These are phyloP conservation scores for Conringia planisiliqua DNA, from an alignment of 345 rosid species.

Conservation along the genomic window DNA sequence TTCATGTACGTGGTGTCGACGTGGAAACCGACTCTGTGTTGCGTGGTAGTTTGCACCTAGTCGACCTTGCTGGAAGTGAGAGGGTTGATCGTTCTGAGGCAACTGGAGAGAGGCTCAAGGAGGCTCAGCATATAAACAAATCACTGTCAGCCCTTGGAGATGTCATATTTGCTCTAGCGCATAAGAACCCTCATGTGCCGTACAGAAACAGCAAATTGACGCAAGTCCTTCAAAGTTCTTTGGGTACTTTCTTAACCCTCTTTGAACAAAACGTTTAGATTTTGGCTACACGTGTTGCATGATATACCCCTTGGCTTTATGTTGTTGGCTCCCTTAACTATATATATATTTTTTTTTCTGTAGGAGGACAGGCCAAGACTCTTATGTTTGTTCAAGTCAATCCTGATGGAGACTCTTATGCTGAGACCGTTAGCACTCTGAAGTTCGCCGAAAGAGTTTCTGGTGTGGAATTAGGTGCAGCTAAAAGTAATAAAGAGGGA, in stretches of 20 bases:
- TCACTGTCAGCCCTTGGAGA: constrained; percentile 96
- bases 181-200: constrained; percentile 83
- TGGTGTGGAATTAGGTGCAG: constrained; percentile 96
- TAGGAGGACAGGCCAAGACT: constrained; percentile 98
- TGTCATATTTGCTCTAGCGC: constrained; percentile 87
- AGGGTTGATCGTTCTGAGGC: constrained; percentile 97
- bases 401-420: constrained; percentile 86
- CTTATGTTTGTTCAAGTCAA: constrained; percentile 97
- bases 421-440: constrained; percentile 88
- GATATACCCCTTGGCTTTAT: neutral
- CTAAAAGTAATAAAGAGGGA: constrained; percentile 86
- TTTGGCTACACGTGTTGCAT: neutral
- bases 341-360: neutral
- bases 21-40: constrained; percentile 62
- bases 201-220: constrained; percentile 96
- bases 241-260: constrained; percentile 47
- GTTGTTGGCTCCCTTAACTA: constrained; percentile 2
- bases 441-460: constrained; percentile 97
- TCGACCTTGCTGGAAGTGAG: constrained; percentile 99
- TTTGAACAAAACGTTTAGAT: neutral
- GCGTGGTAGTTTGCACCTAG: constrained; percentile 82
- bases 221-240: constrained; percentile 96
- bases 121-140: constrained; percentile 96
- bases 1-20: constrained; percentile 83
- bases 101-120: constrained; percentile 91